Evolutionary conservation across 257 asterid species (phyloP), one percentile per base, ranked within the genome.

Genomic region (Penstemon newberryi): DNA sequence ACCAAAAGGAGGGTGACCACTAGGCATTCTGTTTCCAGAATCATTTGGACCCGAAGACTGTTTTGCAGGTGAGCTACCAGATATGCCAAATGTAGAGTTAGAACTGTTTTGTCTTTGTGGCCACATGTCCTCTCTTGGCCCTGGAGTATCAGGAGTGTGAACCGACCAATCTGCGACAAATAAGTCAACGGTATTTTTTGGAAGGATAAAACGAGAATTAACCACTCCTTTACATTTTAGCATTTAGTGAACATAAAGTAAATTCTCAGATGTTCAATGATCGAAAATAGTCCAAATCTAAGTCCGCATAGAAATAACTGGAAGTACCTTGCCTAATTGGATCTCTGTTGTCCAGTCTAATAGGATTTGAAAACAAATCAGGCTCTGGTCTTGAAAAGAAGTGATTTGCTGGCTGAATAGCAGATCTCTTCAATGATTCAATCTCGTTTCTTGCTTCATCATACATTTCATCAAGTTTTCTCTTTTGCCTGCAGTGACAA

Each of bases 141-240:
- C 99, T 90, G 99, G 99, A 84, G 99, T 93, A 79, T 86, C 87
- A 84, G 97, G 97, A 85, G 99, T 83, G 86, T 55, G 77, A 85
- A 79, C 81, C 79, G 84, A 78, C 94, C 97, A 87, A 83, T 89
- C 98, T 92, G 97, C 89, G 42, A 77, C 69, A 76, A 81, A 80
- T 92, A 80, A 84, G 86, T 84, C 65, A 73, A 87, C 92, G 73
- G 83, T 62, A 78, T 83, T 81, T 86, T 77, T 86, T 58, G 83
- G 81, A 67, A 74, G 66, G 66, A 69, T 54, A 68, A 33, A 52
- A 50, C 60, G 47, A 63, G 38, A 18, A 49, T 57, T 56, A 9
- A 15, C 46, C 43, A 10, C 13, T 36, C 9, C 6, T 67, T 56
- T 19, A 10, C 47, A 8, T 56, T 56, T 25, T 25, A 25, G 33